phyloP scores from a whole-genome alignment of 306 rosid species.

The Castanospermum australe region DNA sequence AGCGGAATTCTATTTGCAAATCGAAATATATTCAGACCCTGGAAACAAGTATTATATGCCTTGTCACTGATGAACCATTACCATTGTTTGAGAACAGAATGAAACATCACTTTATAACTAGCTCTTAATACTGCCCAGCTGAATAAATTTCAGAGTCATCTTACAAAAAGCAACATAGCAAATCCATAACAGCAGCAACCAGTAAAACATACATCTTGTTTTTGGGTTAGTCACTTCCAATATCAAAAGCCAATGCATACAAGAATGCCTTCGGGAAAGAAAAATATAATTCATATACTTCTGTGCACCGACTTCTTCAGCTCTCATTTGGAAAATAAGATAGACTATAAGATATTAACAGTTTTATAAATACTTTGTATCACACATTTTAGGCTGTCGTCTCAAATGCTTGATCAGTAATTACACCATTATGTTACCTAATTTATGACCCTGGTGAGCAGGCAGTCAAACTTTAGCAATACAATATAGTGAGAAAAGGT shows the following conservation, averaged over 20 bases:
- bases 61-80: conserved; percentile 15
- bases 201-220: too few species aligned
- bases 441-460: background rate
- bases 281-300: background rate
- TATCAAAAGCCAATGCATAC: background rate
- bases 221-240: too few species aligned
- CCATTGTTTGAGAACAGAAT: conserved; percentile 19
- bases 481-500: background rate
- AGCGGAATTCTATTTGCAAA: conserved; percentile 99
- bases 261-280: background rate
- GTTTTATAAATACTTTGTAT: background rate
- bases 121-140: conserved; percentile 22
- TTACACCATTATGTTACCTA: background rate
- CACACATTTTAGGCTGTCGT: background rate
- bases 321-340: background rate
- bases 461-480: conserved; percentile 4
- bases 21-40: conserved; percentile 94
- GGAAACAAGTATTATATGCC: conserved; percentile 29
- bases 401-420: background rate
- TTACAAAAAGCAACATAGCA: too few species aligned
- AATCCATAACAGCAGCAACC: too few species aligned
- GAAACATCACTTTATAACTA: conserved; percentile 21
- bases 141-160: background rate
- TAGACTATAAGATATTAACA: background rate
- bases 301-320: background rate